A percentile compares a stretch with the other conserved stretches of the same genome.
These are phyloP conservation scores for Annulohypoxylon nitens DNA, from an alignment of 495 filamentous ascomycete genomes.

Conservation along the genomic window DNA sequence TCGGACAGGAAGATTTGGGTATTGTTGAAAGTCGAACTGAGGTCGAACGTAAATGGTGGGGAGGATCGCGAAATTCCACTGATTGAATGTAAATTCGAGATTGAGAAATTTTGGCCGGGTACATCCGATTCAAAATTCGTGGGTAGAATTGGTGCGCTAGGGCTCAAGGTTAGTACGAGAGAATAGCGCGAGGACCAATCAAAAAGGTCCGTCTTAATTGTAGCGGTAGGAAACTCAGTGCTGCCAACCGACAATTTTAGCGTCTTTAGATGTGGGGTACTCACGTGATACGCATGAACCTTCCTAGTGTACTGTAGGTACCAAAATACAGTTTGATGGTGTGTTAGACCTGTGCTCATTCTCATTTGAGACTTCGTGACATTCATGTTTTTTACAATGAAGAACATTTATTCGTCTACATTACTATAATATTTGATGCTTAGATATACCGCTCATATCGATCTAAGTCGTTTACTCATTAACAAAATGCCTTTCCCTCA, in stretches of 20 bases:
- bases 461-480: not conserved
- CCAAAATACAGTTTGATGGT: not conserved
- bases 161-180: slow-evolving; percentile 45
- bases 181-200: slow-evolving; percentile 42
- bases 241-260: slow-evolving; percentile 21
- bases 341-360: not conserved
- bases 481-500: slow-evolving; percentile 30
- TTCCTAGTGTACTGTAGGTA: too few relatives aligned
- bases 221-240: slow-evolving; percentile 6
- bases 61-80: slow-evolving; percentile 53
- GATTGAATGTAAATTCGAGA: slow-evolving; percentile 34
- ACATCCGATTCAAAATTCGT: slow-evolving; percentile 50
- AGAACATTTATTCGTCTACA: not conserved
- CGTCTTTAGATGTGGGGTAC: not conserved
- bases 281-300: not conserved
- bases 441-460: not conserved
- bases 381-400: not conserved
- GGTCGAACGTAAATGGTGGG: slow-evolving; percentile 52
- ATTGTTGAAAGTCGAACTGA: slow-evolving; percentile 44
- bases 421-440: not conserved
- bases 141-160: slow-evolving; percentile 53
- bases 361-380: not conserved
- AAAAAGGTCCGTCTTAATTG: not conserved
- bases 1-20: slow-evolving; percentile 29
- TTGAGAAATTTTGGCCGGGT: slow-evolving; percentile 53